Conservation (phyloP, 441 rosid genomes). For the Hura crepitans region DNA sequence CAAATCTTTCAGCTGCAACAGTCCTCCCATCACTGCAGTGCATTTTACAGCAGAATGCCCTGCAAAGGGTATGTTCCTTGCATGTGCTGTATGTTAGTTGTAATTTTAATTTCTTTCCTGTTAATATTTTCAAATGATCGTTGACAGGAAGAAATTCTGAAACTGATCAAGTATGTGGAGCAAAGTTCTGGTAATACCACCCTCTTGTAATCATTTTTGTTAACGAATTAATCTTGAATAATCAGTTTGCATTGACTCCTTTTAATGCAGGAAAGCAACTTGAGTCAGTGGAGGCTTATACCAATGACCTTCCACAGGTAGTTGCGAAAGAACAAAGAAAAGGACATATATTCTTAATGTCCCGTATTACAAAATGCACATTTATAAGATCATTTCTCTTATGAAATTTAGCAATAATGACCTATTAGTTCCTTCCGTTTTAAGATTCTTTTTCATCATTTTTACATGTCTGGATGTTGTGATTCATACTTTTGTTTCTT, state of each 20-base stretch:
- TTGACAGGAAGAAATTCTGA: conserved; percentile 83
- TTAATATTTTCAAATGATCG: conserved; percentile 13
- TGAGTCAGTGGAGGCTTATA: conserved; percentile 47
- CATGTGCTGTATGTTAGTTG: neutral
- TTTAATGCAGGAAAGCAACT: conserved; percentile 52
- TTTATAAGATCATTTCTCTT: neutral
- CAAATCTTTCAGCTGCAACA: conserved; percentile 40
- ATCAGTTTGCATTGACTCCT: conserved; percentile 20
- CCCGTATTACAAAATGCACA: neutral
- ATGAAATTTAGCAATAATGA: conserved; percentile 5
- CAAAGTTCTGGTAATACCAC: conserved; percentile 62
- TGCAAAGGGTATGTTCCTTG: conserved; percentile 60
- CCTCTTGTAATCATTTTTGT: conserved; percentile 14
- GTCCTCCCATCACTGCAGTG: conserved; percentile 74
- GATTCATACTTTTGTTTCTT: neutral
- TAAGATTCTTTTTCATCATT: neutral
- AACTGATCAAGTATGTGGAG: conserved; percentile 73
- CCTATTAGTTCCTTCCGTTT: neutral
- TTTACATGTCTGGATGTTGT: neutral
- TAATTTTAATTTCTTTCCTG: neutral
- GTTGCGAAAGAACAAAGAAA: neutral
- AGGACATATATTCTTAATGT: neutral
- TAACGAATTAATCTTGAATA: neutral
- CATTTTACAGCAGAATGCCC: conserved; percentile 73
- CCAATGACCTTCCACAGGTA: conserved; percentile 67